phyloP scores from a whole-genome alignment of 352 stramenopile genomes.

The Phytophthora rubi region DNA sequence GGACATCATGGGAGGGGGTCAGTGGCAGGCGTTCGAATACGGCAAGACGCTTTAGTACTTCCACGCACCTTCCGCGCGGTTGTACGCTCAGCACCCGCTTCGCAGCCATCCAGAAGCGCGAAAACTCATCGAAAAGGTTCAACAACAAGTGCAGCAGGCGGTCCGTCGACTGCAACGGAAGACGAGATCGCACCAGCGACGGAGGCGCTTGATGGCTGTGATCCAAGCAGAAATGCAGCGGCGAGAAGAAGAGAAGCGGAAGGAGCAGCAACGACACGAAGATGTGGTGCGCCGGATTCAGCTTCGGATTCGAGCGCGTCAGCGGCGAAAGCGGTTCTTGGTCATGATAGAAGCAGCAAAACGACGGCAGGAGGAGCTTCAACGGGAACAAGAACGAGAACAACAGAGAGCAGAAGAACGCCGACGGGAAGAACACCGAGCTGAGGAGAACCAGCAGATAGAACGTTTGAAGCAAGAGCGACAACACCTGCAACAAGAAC shows the following conservation, averaged over 20 bases:
- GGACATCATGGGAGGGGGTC: slow-evolving; percentile 50
- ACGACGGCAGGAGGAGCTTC: slow-evolving; percentile 15
- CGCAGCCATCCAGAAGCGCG: slow-evolving; percentile 50
- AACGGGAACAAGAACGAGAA: slow-evolving; percentile 17
- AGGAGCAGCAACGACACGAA: slow-evolving; percentile 12
- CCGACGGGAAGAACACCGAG: slow-evolving; percentile 9
- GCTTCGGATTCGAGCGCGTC: slow-evolving; percentile 15
- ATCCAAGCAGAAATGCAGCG: slow-evolving; percentile 12
- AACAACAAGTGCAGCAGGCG: slow-evolving; percentile 49
- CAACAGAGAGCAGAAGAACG: slow-evolving; percentile 23
- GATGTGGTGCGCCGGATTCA: slow-evolving; percentile 19
- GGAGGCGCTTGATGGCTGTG: slow-evolving; percentile 23
- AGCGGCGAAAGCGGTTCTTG: slow-evolving; percentile 14
- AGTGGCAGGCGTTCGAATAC: slow-evolving; percentile 76
- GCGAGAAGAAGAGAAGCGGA: slow-evolving; percentile 20
- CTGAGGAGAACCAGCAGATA: slow-evolving; percentile 15
- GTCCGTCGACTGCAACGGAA: slow-evolving; percentile 46
- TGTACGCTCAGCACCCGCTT: slow-evolving; percentile 68
- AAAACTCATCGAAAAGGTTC: slow-evolving; percentile 48
- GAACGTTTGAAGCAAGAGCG: slow-evolving; percentile 18
- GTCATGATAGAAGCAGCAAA: slow-evolving; percentile 18
- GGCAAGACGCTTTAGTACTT: slow-evolving; percentile 70
- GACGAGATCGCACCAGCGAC: slow-evolving; percentile 19
- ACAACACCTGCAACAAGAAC: slow-evolving; percentile 19
- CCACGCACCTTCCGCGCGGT: slow-evolving; percentile 35